Percentiles rank a stretch among this genome's conserved stretches.
Evolutionary conservation across 495 filamentous ascomycete species (phyloP).

Genomic region (Penicillium samsonianum): DNA sequence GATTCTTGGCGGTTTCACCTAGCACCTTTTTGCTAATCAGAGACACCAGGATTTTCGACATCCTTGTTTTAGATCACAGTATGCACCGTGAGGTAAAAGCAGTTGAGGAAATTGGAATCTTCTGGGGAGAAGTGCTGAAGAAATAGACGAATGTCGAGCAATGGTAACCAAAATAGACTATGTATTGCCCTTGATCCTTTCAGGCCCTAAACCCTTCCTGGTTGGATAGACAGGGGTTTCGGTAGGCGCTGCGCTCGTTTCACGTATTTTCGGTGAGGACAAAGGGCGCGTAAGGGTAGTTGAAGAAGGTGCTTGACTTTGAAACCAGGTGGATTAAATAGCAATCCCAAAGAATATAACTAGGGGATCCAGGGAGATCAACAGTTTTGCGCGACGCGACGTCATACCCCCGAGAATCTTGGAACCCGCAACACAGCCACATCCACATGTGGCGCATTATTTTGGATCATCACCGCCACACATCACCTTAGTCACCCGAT

Average conservation of each 20-base stretch:
- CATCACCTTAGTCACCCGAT: constrained; percentile 24
- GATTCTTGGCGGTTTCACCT: constrained; percentile 63
- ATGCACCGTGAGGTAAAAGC: background rate
- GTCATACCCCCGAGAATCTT: constrained; percentile 20
- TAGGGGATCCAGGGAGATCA: constrained; percentile 7
- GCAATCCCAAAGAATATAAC: background rate
- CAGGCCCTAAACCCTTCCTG: constrained; percentile 8
- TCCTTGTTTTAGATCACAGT: constrained; percentile 28
- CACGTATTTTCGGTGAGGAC: background rate
- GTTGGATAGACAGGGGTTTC: constrained; percentile 19
- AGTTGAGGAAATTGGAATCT: background rate
- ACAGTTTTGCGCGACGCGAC: constrained; percentile 10
- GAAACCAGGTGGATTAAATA: constrained; percentile 11
- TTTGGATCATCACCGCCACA: constrained; percentile 15
- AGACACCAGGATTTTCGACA: constrained; percentile 56
- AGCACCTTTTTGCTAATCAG: constrained; percentile 67
- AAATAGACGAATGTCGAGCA: constrained; percentile 18
- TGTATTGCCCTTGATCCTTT: constrained; percentile 12
- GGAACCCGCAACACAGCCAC: constrained; percentile 17
- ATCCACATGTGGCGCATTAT: constrained; percentile 6
- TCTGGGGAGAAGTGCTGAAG: constrained; percentile 12
- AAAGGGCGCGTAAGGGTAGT: background rate
- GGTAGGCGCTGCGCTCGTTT: constrained; percentile 20
- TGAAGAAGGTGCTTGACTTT: background rate
- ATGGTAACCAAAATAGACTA: constrained; percentile 26